phyloP scores from a whole-genome alignment of 2,329 filamentous ascomycete genomes.

The Neonectria ditissima region DNA sequence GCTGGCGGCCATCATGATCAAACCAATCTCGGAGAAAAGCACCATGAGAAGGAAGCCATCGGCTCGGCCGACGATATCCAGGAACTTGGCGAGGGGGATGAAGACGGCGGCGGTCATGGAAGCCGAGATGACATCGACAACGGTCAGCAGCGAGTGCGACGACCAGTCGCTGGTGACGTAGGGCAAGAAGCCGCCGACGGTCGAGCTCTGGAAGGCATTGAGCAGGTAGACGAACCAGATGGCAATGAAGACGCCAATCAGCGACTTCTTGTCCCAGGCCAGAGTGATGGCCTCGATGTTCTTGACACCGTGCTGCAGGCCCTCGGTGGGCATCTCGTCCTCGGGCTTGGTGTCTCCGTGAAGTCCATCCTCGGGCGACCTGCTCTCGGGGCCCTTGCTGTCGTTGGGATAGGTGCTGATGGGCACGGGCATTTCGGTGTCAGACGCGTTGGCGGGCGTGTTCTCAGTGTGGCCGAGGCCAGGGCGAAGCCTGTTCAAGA shows the following conservation, averaged over 20 bases:
- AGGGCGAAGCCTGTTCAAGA: conserved; percentile 23
- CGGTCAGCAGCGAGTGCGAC: conserved; percentile 63
- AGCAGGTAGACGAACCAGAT: conserved; percentile 63
- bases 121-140: conserved; percentile 64
- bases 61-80: conserved; percentile 72
- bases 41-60: conserved; percentile 68
- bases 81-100: conserved; percentile 69
- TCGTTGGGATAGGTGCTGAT: conserved; percentile 13
- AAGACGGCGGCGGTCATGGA: conserved; percentile 69
- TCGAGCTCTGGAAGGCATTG: conserved; percentile 61
- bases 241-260: conserved; percentile 51
- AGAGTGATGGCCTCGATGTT: conserved; percentile 52
- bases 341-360: background rate
- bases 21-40: conserved; percentile 57
- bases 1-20: conserved; percentile 72
- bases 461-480: conserved; percentile 6
- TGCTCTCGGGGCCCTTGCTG: conserved; percentile 20
- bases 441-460: conserved; percentile 7
- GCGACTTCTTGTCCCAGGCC: conserved; percentile 50
- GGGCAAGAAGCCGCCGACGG: conserved; percentile 55
- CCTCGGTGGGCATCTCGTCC: conserved; percentile 16
- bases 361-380: conserved; percentile 27
- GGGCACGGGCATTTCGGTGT: conserved; percentile 18
- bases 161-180: conserved; percentile 63
- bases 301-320: conserved; percentile 48